Conservation (phyloP, 441 rosid genomes). For the Biscutella laevigata region DNA sequence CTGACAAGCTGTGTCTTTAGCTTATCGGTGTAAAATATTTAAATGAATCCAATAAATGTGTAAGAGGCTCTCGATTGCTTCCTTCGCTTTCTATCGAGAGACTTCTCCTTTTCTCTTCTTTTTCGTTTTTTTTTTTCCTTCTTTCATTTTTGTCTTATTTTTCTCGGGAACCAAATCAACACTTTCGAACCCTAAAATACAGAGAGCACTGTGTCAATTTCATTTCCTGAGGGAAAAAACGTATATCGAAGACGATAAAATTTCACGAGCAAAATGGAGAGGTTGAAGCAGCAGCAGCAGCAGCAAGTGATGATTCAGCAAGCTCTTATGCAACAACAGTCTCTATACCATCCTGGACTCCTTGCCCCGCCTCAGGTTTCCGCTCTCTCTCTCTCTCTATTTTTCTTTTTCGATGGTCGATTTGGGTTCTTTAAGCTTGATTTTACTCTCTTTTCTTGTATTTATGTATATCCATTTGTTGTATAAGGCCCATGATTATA, state of each 20-base stretch:
- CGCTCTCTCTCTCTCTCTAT: constrained; percentile 9
- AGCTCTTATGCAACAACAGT: constrained; percentile 93
- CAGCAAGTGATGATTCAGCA: constrained; percentile 95
- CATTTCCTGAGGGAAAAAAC: not conserved
- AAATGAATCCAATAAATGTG: constrained; percentile 12
- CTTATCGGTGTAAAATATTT: not conserved
- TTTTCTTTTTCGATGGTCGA: constrained; percentile 3
- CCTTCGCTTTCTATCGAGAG: constrained; percentile 26
- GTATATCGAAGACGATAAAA: not conserved
- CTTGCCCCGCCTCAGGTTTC: constrained; percentile 81
- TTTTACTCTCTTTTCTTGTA: too few species aligned
- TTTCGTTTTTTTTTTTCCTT: too few species aligned
- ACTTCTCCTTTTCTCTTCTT: not conserved
- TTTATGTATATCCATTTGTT: constrained; percentile 1
- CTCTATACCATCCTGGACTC: constrained; percentile 92
- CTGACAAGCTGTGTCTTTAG: constrained; percentile 18
- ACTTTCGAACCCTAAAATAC: constrained; percentile 26
- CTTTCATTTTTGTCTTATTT: too few species aligned
- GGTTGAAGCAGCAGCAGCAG: constrained; percentile 73
- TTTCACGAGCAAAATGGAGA: constrained; percentile 49
- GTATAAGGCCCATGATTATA: constrained; percentile 12
- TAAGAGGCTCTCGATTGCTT: constrained; percentile 28
- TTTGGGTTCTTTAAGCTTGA: not conserved
- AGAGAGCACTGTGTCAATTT: constrained; percentile 8
- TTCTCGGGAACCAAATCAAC: too few species aligned